phyloP scores from a whole-genome alignment of 2,329 filamentous ascomycete genomes.

The Didymellaceae sp. region DNA sequence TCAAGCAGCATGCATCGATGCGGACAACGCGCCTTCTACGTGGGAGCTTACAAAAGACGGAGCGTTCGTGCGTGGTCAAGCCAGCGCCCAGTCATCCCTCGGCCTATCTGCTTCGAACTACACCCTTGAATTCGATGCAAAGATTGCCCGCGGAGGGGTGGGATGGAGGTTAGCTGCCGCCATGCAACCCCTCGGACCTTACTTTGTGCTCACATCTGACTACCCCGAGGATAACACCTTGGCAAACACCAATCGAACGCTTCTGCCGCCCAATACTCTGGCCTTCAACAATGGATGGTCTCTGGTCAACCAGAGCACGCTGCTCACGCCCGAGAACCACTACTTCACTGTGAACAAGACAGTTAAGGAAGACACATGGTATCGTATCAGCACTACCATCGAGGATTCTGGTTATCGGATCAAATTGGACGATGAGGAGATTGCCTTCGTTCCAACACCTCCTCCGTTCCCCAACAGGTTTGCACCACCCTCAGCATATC shows the following conservation, averaged over 20 bases:
- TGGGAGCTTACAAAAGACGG: constrained; percentile 45
- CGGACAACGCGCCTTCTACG: constrained; percentile 43
- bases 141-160: constrained; percentile 48
- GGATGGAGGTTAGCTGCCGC: constrained; percentile 48
- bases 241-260: constrained; percentile 45
- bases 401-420: constrained; percentile 36
- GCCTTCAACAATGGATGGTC: constrained; percentile 44
- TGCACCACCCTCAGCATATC: constrained; percentile 12
- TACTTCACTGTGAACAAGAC: constrained; percentile 10
- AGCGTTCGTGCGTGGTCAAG: constrained; percentile 45
- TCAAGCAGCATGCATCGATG: constrained; percentile 48
- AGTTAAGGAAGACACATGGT: constrained; percentile 49
- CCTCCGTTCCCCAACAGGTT: neutral
- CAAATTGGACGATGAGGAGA: constrained; percentile 29
- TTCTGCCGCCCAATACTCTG: constrained; percentile 47
- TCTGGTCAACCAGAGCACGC: constrained; percentile 48
- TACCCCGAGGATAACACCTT: constrained; percentile 27
- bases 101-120: constrained; percentile 40
- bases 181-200: constrained; percentile 24
- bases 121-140: constrained; percentile 48
- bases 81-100: constrained; percentile 33
- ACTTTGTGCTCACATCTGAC: constrained; percentile 32
- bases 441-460: constrained; percentile 27
- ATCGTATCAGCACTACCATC: constrained; percentile 47
- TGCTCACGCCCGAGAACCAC: constrained; percentile 18